phyloP scores from a whole-genome alignment of 306 rosid genomes.

The Echinosophora koreensis region DNA sequence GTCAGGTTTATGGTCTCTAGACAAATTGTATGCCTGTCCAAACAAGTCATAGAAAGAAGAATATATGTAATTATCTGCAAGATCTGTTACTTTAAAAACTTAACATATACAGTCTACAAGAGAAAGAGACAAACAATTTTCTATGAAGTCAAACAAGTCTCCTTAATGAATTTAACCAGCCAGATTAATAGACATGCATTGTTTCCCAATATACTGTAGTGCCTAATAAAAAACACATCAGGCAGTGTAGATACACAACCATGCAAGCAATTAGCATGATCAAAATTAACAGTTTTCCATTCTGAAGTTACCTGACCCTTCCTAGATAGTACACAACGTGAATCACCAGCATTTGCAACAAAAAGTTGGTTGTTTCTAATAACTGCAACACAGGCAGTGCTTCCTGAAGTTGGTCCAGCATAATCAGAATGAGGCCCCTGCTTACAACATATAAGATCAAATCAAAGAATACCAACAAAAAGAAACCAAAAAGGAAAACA shows the following conservation, averaged over 20 bases:
- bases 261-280: neutral
- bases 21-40: conserved; percentile 81
- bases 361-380: conserved; percentile 71
- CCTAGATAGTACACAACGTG: conserved; percentile 92
- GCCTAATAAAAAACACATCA: neutral
- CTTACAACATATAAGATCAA: conserved; percentile 35
- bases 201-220: neutral
- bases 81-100: neutral
- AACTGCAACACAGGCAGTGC: conserved; percentile 95
- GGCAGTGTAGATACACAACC: neutral
- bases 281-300: neutral
- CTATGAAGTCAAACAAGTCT: neutral
- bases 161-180: neutral
- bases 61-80: neutral
- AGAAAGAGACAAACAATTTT: neutral
- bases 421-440: conserved; percentile 99
- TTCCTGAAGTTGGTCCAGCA: conserved; percentile 91
- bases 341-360: conserved; percentile 96
- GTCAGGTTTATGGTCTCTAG: conserved; percentile 94
- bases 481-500: neutral
- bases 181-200: neutral
- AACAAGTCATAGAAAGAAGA: conserved; percentile 23
- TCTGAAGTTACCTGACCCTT: conserved; percentile 80
- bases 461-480: conserved; percentile 28
- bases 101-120: neutral